Evolutionary conservation across 2,329 filamentous ascomycete genomes (phyloP).

Genomic region (Aspergillus sp.): DNA sequence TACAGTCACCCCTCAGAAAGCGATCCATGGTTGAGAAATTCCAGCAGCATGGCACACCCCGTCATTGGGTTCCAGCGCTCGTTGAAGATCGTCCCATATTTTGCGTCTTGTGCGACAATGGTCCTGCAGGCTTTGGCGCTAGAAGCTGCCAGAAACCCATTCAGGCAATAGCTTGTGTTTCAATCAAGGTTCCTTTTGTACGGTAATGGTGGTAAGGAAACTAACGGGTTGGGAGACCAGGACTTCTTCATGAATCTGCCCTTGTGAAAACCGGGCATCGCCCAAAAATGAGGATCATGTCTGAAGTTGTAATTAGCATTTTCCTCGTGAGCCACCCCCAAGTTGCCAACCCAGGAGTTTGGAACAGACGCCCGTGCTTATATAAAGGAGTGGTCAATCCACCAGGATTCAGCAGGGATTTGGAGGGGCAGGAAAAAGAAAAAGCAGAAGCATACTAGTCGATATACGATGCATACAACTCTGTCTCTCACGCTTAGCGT

Average conservation of each 20-base stretch:
- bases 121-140: slow-evolving; percentile 4
- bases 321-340: not conserved
- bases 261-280: not conserved
- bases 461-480: not conserved
- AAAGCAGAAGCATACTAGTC: not conserved
- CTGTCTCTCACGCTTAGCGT: not conserved
- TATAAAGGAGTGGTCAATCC: not conserved
- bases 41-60: slow-evolving; percentile 34
- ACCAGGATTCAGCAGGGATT: slow-evolving; percentile 3
- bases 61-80: slow-evolving; percentile 33
- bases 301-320: not conserved
- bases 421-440: not conserved
- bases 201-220: not conserved
- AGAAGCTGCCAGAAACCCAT: slow-evolving; percentile 6
- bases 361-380: slow-evolving; percentile 27
- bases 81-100: slow-evolving; percentile 25
- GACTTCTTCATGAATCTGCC: not conserved
- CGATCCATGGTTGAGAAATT: slow-evolving; percentile 27
- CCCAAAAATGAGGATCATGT: not conserved
- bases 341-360: slow-evolving; percentile 20
- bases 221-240: not conserved
- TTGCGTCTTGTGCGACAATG: slow-evolving; percentile 16
- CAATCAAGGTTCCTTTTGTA: not conserved
- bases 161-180: not conserved
- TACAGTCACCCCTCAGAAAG: slow-evolving; percentile 12